These are phyloP conservation scores for Phyllosticta paracitricarpa DNA, from an alignment of 2,329 filamentous ascomycete genomes.

Conservation along the genomic window DNA sequence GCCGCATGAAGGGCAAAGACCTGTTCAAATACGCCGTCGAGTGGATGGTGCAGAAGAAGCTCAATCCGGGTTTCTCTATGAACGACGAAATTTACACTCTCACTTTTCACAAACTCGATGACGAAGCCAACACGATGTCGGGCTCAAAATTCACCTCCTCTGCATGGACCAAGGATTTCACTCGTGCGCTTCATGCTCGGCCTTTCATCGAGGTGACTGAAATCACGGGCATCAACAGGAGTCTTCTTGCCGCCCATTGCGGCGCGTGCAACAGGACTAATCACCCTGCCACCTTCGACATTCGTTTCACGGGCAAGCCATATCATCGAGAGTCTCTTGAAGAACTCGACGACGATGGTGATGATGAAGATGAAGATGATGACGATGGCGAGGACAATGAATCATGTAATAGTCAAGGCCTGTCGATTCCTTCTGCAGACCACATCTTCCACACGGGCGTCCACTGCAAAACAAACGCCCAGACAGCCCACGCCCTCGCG, in stretches of 20 bases:
- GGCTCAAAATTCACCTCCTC: conserved; percentile 63
- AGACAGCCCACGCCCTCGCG: conserved; percentile 59
- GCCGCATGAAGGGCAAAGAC: conserved; percentile 57
- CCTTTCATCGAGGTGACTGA: conserved; percentile 50
- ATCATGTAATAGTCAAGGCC: conserved; percentile 40
- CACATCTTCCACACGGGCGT: conserved; percentile 43
- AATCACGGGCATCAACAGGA: conserved; percentile 20
- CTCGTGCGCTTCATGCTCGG: conserved; percentile 53
- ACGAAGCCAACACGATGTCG: conserved; percentile 58
- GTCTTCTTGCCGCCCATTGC: conserved; percentile 35
- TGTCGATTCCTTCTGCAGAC: conserved; percentile 33
- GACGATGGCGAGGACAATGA: conserved; percentile 27
- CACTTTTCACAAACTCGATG: conserved; percentile 61
- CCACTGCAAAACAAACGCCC: conserved; percentile 54
- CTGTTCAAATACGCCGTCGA: conserved; percentile 66
- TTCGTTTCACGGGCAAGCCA: conserved; percentile 54
- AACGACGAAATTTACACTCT: conserved; percentile 55
- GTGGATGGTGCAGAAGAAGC: conserved; percentile 71
- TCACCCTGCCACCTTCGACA: conserved; percentile 56
- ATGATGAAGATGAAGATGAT: conserved; percentile 28
- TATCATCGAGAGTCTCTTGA: conserved; percentile 59
- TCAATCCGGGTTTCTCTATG: conserved; percentile 60
- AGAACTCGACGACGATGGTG: conserved; percentile 39
- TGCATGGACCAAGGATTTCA: conserved; percentile 59
- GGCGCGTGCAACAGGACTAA: conserved; percentile 61